A percentile compares a stretch with the other conserved stretches of the same genome.
Conservation (phyloP, 1,284 basidiomycete genomes). For the Malassezia caprae region DNA sequence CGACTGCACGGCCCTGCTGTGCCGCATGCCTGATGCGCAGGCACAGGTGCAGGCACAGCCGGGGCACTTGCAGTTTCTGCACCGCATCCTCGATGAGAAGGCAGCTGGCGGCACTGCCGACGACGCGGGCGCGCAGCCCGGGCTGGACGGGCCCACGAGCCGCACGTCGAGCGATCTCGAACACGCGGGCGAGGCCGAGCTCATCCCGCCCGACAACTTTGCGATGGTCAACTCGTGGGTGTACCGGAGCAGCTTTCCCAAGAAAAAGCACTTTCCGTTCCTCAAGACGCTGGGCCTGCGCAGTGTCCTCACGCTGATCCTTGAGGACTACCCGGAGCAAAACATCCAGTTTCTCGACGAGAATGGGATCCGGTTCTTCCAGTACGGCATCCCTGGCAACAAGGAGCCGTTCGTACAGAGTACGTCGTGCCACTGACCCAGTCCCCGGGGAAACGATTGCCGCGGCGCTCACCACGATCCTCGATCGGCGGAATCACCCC, state of each 20-base stretch:
- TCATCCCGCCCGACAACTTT: conserved; percentile 46
- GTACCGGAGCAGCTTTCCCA: conserved; percentile 53
- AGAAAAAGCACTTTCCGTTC: conserved; percentile 54
- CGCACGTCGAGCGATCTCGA: not conserved
- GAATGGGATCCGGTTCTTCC: conserved; percentile 51
- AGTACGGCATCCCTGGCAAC: conserved; percentile 56
- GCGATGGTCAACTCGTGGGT: conserved; percentile 51
- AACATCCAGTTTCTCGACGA: conserved; percentile 51
- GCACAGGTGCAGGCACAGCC: not conserved
- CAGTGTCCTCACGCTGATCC: conserved; percentile 50
- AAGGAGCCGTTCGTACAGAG: conserved; percentile 49
- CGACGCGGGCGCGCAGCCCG: not conserved
- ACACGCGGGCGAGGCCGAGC: not conserved
- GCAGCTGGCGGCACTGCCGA: not conserved
- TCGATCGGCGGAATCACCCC: conserved; percentile 55
- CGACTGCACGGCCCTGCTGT: conserved; percentile 15
- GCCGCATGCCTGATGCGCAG: conserved; percentile 1
- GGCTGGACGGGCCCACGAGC: not conserved
- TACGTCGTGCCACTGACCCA: conserved; percentile 12
- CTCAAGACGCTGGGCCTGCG: conserved; percentile 53
- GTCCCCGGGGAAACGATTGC: conserved; percentile 55
- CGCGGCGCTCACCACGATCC: conserved; percentile 52
- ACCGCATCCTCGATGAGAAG: conserved; percentile 13
- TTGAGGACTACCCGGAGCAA: conserved; percentile 54
- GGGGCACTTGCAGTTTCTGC: conserved; percentile 6